These are phyloP conservation scores for Aquilaria sinensis DNA, from an alignment of 345 rosid genomes.

Conservation along the genomic window DNA sequence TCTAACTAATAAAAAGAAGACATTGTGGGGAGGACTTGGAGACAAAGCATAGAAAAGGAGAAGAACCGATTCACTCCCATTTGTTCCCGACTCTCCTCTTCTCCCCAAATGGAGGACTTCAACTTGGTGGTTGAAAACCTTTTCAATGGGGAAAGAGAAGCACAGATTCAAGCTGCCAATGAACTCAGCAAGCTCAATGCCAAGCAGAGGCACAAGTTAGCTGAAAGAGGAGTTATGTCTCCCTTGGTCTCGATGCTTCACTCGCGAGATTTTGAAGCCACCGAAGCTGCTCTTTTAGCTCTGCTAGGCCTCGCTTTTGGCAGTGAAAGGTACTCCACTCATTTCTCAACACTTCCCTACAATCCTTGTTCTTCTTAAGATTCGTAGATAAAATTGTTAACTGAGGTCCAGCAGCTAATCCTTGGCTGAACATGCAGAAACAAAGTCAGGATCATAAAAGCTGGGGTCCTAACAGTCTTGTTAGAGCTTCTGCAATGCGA, in stretches of 20 bases:
- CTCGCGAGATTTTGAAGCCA: slow-evolving; percentile 52
- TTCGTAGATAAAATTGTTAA: background rate
- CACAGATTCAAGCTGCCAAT: slow-evolving; percentile 57
- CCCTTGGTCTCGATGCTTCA: slow-evolving; percentile 69
- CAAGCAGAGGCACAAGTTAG: slow-evolving; percentile 51
- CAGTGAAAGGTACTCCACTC: slow-evolving; percentile 58
- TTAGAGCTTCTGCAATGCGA: slow-evolving; percentile 47
- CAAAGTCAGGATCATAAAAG: slow-evolving; percentile 59
- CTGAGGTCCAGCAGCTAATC: background rate
- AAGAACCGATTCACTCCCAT: background rate
- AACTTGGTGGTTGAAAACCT: slow-evolving; percentile 38
- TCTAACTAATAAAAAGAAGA: slow-evolving; percentile 14
- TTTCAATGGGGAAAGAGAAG: slow-evolving; percentile 41
- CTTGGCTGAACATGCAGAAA: slow-evolving; percentile 37
- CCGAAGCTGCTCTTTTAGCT: slow-evolving; percentile 65
- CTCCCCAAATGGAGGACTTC: slow-evolving; percentile 42
- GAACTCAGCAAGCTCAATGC: slow-evolving; percentile 40
- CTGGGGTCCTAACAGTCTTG: slow-evolving; percentile 55
- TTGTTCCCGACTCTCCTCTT: background rate
- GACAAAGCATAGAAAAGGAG: slow-evolving; percentile 8
- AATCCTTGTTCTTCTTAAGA: background rate
- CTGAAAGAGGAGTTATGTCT: slow-evolving; percentile 55
- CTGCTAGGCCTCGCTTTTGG: slow-evolving; percentile 82
- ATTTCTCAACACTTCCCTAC: background rate
- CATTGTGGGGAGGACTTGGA: slow-evolving; percentile 15